Evolutionary conservation across 1,139 yeast genomes (phyloP).

Genomic region (Kluyveromyces sp.): DNA sequence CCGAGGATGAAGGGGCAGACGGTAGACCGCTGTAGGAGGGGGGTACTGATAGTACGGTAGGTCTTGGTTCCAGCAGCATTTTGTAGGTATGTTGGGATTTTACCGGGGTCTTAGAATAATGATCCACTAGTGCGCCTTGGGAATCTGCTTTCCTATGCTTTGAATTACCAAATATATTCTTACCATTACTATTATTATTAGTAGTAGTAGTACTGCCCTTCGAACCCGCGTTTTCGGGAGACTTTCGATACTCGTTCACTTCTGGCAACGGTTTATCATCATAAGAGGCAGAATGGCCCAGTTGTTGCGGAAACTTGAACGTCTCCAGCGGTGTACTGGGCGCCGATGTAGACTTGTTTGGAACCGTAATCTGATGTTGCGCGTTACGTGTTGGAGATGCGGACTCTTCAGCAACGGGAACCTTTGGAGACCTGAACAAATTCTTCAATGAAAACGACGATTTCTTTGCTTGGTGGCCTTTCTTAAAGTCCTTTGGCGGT

Average conservation of each 20-base stretch:
- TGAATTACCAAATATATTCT: too few relatives aligned
- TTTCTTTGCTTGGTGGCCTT: conserved; percentile 23
- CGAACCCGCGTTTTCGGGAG: too few relatives aligned
- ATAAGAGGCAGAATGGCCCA: background rate
- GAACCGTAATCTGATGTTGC: background rate
- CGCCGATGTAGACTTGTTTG: background rate
- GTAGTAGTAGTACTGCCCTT: too few relatives aligned
- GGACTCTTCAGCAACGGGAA: conserved; percentile 6
- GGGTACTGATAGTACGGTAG: background rate
- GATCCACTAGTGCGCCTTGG: too few relatives aligned
- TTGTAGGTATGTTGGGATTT: conserved; percentile 4
- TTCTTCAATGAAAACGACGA: conserved; percentile 27
- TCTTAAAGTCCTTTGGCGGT: conserved; percentile 8
- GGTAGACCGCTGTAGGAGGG: background rate
- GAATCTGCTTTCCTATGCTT: too few relatives aligned
- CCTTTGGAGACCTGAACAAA: conserved; percentile 26
- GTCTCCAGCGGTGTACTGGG: conserved; percentile 3
- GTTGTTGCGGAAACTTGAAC: conserved; percentile 2
- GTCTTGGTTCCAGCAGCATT: conserved; percentile 7
- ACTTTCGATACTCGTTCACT: too few relatives aligned
- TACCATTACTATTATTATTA: too few relatives aligned
- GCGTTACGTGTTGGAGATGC: conserved; percentile 1
- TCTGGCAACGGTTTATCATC: too few relatives aligned
- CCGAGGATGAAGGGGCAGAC: background rate
- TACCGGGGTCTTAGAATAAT: background rate